Conservation (phyloP, 768 basidiomycete genomes). For the Hysterangium stoloniferum region DNA sequence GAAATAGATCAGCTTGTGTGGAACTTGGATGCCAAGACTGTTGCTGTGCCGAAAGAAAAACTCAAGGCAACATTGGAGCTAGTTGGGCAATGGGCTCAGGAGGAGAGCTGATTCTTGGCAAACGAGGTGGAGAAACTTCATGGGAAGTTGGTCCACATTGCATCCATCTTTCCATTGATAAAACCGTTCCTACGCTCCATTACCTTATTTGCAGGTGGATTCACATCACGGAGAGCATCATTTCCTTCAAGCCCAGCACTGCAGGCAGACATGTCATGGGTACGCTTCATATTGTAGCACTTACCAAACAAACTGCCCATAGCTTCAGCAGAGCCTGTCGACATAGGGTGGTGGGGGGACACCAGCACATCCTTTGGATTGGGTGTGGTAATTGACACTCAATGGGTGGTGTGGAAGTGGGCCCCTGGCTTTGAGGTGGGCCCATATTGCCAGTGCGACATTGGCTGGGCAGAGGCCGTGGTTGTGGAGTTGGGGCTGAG, state of each 20-base stretch:
- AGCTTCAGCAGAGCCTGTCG: conserved; percentile 6
- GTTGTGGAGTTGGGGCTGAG: conserved; percentile 29
- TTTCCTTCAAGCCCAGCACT: conserved; percentile 12
- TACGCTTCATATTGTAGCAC: conserved; percentile 11
- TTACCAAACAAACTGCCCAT: conserved; percentile 20
- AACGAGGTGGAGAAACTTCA: conserved; percentile 22
- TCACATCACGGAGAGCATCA: conserved; percentile 14
- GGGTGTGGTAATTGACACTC: conserved; percentile 22
- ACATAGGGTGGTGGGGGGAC: conserved; percentile 31
- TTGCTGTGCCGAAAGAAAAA: too few species aligned
- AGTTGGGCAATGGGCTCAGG: too few species aligned
- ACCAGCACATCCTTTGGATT: conserved; percentile 30
- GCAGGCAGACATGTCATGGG: conserved; percentile 21
- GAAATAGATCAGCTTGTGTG: too few species aligned
- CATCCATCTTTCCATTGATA: conserved; percentile 21
- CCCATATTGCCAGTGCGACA: conserved; percentile 21
- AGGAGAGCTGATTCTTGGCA: too few species aligned
- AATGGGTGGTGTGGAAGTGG: conserved; percentile 27
- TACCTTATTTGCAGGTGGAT: conserved; percentile 17
- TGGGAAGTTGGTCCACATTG: conserved; percentile 27
- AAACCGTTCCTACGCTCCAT: conserved; percentile 21
- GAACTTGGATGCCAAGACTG: too few species aligned
- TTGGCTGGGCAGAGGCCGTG: conserved; percentile 34
- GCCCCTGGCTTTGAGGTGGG: conserved; percentile 23
- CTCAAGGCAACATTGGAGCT: too few species aligned